These are phyloP conservation scores for Rhizopogon sp. DNA, from an alignment of 768 basidiomycete species.

Conservation along the genomic window DNA sequence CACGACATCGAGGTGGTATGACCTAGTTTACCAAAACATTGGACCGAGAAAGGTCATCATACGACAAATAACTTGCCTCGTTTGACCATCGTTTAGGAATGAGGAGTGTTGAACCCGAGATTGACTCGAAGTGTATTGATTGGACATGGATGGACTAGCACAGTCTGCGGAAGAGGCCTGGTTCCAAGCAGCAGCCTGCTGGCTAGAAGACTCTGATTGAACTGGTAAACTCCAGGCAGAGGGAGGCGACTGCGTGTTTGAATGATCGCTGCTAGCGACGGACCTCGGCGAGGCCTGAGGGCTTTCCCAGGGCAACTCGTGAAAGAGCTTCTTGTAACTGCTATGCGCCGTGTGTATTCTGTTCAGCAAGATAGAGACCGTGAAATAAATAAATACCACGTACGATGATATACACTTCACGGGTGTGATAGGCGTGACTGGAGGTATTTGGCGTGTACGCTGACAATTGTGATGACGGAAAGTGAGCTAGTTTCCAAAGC, in stretches of 20 bases:
- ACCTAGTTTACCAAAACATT: conserved; percentile 31
- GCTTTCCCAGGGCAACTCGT: conserved; percentile 26
- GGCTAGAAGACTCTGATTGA: conserved; percentile 27
- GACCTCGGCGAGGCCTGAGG: conserved; percentile 26
- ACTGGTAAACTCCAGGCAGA: conserved; percentile 36
- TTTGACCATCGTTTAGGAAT: conserved; percentile 49
- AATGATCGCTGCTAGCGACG: conserved; percentile 38
- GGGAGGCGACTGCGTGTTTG: conserved; percentile 44
- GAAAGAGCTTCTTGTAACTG: conserved; percentile 27
- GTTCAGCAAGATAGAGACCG: conserved; percentile 8
- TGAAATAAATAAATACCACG: conserved; percentile 10
- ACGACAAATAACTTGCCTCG: conserved; percentile 37
- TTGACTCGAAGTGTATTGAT: conserved; percentile 34
- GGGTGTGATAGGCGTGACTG: conserved; percentile 32
- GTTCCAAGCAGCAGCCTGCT: conserved; percentile 22
- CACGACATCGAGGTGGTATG: conserved; percentile 79
- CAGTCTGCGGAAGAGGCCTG: conserved; percentile 21
- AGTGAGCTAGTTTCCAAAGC: conserved; percentile 9
- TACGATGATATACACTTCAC: conserved; percentile 28
- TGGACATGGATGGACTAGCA: conserved; percentile 29
- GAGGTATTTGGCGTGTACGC: conserved; percentile 25
- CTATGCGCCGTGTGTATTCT: conserved; percentile 10
- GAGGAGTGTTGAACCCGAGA: conserved; percentile 57
- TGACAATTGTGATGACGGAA: conserved; percentile 7
- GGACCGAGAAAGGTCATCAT: conserved; percentile 10